A percentile compares a stretch with the other conserved stretches of the same genome.
These are phyloP conservation scores for Candida montana DNA, from an alignment of 805 yeast species.

Conservation along the genomic window DNA sequence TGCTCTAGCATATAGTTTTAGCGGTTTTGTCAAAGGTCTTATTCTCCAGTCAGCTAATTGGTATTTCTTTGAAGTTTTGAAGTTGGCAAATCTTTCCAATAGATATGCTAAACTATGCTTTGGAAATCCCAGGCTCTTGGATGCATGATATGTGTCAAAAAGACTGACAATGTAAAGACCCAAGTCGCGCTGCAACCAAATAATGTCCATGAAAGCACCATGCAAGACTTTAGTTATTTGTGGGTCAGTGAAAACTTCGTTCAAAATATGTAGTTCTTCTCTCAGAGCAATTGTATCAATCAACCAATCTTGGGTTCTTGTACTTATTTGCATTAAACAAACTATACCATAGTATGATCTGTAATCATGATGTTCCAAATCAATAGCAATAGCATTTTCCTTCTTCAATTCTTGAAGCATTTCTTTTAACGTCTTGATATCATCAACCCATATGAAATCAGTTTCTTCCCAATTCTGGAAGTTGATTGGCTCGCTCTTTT, in stretches of 20 bases:
- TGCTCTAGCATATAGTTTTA: slow-evolving; percentile 84
- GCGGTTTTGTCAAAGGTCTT: slow-evolving; percentile 71
- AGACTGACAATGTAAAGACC: slow-evolving; percentile 86
- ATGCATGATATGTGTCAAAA: slow-evolving; percentile 91
- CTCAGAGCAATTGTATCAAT: slow-evolving; percentile 80
- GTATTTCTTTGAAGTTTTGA: slow-evolving; percentile 87
- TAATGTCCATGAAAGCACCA: slow-evolving; percentile 95
- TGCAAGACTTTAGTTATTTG: slow-evolving; percentile 80
- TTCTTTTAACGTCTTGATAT: slow-evolving; percentile 40
- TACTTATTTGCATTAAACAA: slow-evolving; percentile 88
- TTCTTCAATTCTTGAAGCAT: slow-evolving; percentile 51
- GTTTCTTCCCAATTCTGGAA: slow-evolving; percentile 62
- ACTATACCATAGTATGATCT: slow-evolving; percentile 88
- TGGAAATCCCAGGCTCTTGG: slow-evolving; percentile 72
- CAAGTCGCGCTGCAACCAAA: slow-evolving; percentile 94
- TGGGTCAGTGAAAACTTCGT: slow-evolving; percentile 78
- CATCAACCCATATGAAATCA: slow-evolving; percentile 69
- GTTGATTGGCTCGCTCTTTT: slow-evolving; percentile 39
- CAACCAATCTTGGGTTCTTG: slow-evolving; percentile 75
- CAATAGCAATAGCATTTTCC: slow-evolving; percentile 75
- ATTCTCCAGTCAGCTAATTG: slow-evolving; percentile 96
- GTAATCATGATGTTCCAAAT: slow-evolving; percentile 92
- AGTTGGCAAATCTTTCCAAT: slow-evolving; percentile 72
- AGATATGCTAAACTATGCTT: slow-evolving; percentile 80
- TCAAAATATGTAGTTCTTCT: slow-evolving; percentile 61